Percentiles rank a stretch among this genome's conserved stretches.
Conservation (phyloP, 139 green algal genomes). For the Asterochloris erici region DNA sequence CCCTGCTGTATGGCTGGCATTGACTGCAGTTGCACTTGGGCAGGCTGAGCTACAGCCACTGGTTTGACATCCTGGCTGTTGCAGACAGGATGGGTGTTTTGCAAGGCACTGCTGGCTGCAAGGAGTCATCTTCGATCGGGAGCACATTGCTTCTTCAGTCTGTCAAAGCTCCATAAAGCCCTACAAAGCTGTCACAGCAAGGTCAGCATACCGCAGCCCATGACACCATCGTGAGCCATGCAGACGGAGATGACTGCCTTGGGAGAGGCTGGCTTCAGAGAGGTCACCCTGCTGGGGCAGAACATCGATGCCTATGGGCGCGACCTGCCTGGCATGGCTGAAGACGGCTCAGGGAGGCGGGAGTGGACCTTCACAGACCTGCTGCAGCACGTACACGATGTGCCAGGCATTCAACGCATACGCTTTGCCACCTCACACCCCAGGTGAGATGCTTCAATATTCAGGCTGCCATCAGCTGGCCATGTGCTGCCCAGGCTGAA, state of each 20-base stretch:
- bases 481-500: background rate
- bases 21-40: too few relatives aligned
- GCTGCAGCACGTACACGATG: slow-evolving; percentile 81
- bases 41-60: too few relatives aligned
- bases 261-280: slow-evolving; percentile 89
- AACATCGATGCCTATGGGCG: slow-evolving; percentile 97
- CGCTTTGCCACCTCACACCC: slow-evolving; percentile 95
- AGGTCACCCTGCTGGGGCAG: slow-evolving; percentile 96
- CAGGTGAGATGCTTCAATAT: slow-evolving; percentile 35
- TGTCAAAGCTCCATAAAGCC: too few relatives aligned
- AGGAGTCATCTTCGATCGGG: too few relatives aligned
- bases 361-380: slow-evolving; percentile 94
- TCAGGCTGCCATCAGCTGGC: background rate
- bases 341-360: slow-evolving; percentile 68
- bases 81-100: too few relatives aligned
- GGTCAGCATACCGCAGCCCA: too few relatives aligned
- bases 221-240: background rate
- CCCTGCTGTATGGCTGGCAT: too few relatives aligned
- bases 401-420: slow-evolving; percentile 91
- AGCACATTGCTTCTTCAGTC: too few relatives aligned
- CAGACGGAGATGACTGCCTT: slow-evolving; percentile 79
- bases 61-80: too few relatives aligned
- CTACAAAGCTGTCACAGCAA: too few relatives aligned
- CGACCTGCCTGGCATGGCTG: slow-evolving; percentile 81
- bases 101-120: too few relatives aligned